These are phyloP conservation scores for Phytophthora tentaculata DNA, from an alignment of 352 stramenopile genomes.

Conservation along the genomic window DNA sequence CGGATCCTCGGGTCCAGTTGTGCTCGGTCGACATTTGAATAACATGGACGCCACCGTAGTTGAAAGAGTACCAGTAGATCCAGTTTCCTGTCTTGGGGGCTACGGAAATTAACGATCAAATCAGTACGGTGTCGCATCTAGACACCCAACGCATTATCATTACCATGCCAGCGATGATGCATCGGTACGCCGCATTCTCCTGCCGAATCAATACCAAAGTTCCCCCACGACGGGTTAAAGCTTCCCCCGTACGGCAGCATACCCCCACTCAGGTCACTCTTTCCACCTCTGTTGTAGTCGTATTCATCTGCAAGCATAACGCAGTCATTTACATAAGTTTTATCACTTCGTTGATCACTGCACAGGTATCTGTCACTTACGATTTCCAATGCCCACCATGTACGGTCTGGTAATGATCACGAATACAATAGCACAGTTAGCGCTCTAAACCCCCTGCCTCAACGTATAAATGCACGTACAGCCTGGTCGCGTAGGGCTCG, in stretches of 20 bases:
- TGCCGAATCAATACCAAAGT: slow-evolving; percentile 65
- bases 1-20: slow-evolving; percentile 83
- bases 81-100: slow-evolving; percentile 65
- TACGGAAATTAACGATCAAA: slow-evolving; percentile 26
- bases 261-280: slow-evolving; percentile 62
- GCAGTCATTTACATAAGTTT: slow-evolving; percentile 2
- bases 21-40: slow-evolving; percentile 93
- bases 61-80: slow-evolving; percentile 92
- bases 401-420: slow-evolving; percentile 47
- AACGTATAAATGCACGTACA: slow-evolving; percentile 42
- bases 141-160: not conserved
- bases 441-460: not conserved
- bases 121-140: no score
- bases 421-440: slow-evolving; percentile 1
- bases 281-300: slow-evolving; percentile 62
- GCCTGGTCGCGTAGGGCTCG: slow-evolving; percentile 64
- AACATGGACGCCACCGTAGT: slow-evolving; percentile 88
- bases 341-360: not conserved
- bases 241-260: slow-evolving; percentile 46
- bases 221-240: slow-evolving; percentile 73
- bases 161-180: slow-evolving; percentile 74
- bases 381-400: slow-evolving; percentile 83
- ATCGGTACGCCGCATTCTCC: slow-evolving; percentile 77
- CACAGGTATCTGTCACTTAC: slow-evolving; percentile 39
- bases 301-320: slow-evolving; percentile 62